phyloP scores from a whole-genome alignment of 164 flowering plant genomes.

The Houttuynia cordata region DNA sequence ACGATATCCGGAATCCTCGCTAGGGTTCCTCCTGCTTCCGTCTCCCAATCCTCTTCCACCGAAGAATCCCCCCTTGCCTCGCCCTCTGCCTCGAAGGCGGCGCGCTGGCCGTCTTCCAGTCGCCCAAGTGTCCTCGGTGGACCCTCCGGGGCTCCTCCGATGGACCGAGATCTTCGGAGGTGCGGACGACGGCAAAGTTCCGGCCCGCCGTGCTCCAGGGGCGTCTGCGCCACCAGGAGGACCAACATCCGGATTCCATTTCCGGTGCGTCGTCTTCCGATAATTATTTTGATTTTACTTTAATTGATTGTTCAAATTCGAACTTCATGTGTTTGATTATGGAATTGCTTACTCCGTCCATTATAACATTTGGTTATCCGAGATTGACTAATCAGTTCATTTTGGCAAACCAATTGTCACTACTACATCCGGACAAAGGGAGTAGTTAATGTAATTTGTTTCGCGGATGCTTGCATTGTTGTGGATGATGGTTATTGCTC shows the following conservation, averaged over 20 bases:
- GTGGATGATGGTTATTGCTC: background rate
- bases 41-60: no score
- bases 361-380: no score
- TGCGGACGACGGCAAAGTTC: constrained; percentile 24
- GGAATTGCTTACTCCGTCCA: background rate
- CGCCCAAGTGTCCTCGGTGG: no score
- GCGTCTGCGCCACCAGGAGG: constrained; percentile 35
- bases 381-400: no score
- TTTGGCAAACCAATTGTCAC: no score
- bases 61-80: no score
- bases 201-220: constrained; percentile 64
- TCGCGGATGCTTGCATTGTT: background rate
- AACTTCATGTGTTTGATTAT: background rate
- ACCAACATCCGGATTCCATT: constrained; percentile 76
- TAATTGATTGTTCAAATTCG: background rate
- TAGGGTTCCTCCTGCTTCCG: no score
- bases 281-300: background rate
- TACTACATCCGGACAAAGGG: background rate
- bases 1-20: no score
- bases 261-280: constrained; percentile 30
- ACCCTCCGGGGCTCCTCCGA: constrained; percentile 21
- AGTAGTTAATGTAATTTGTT: background rate
- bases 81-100: no score
- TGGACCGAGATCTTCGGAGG: constrained; percentile 18
- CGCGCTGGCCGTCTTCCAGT: no score